phyloP scores from a whole-genome alignment of 257 asterid species.

The Eucommia ulmoides region DNA sequence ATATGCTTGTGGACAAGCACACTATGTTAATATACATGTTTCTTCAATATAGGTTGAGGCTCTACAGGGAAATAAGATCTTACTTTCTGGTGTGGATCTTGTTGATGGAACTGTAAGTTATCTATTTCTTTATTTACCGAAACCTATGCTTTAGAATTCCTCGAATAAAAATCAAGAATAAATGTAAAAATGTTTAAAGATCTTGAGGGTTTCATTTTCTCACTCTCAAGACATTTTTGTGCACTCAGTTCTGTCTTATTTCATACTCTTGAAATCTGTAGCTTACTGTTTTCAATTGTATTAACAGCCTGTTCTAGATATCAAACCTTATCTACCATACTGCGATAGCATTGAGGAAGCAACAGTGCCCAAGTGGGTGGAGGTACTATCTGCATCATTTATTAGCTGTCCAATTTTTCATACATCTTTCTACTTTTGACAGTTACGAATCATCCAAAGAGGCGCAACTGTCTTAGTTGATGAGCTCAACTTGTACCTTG shows the following conservation, averaged over 20 bases:
- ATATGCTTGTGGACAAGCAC: not conserved
- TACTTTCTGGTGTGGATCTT: constrained; percentile 89
- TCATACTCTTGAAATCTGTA: constrained; percentile 6
- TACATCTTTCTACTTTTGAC: too few relatives aligned
- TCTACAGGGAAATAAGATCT: constrained; percentile 36
- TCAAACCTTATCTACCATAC: constrained; percentile 91
- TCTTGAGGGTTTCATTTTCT: constrained; percentile 2
- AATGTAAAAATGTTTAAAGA: too few relatives aligned
- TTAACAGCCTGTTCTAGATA: constrained; percentile 87
- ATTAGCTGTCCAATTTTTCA: too few relatives aligned
- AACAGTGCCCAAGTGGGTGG: constrained; percentile 77
- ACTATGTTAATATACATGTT: not conserved
- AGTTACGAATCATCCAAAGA: too few relatives aligned
- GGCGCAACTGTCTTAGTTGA: too few relatives aligned
- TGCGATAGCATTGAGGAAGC: constrained; percentile 78
- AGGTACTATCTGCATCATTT: constrained; percentile 32
- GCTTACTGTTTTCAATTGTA: constrained; percentile 12
- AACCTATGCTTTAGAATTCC: too few relatives aligned
- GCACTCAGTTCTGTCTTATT: too few relatives aligned
- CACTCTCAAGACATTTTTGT: too few relatives aligned
- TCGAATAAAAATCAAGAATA: too few relatives aligned
- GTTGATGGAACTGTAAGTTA: constrained; percentile 94
- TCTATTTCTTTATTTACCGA: too few relatives aligned
- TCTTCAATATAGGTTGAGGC: constrained; percentile 52
- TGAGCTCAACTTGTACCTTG: too few relatives aligned